Evolutionary conservation across 495 filamentous ascomycete genomes (phyloP).

Genomic region (Neurospora discreta): DNA sequence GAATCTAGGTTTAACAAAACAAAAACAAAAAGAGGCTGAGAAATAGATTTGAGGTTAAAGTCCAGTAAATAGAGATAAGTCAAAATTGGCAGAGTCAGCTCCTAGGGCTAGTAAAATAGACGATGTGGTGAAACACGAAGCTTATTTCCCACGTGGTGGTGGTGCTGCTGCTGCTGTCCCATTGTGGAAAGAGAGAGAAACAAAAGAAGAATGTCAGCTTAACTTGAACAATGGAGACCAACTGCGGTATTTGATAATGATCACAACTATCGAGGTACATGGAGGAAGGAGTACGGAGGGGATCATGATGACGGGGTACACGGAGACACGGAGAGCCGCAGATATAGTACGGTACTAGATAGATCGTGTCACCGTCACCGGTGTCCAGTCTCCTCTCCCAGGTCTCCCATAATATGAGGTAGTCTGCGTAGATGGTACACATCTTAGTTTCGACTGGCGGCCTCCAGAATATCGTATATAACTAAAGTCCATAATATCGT

Average conservation of each 20-base stretch:
- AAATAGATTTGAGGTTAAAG: background rate
- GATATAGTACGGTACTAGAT: background rate
- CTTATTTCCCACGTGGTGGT: background rate
- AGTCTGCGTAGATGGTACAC: background rate
- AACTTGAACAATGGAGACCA: background rate
- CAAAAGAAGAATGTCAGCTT: background rate
- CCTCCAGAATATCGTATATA: background rate
- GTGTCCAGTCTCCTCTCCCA: background rate
- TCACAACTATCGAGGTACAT: background rate
- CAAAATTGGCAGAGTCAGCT: background rate
- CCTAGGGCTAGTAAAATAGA: background rate
- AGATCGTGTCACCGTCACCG: background rate
- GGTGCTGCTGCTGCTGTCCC: background rate
- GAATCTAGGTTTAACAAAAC: too few species aligned
- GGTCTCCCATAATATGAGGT: background rate
- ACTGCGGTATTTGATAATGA: background rate
- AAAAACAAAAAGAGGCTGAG: background rate
- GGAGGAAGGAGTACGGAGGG: background rate
- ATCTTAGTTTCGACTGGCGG: background rate
- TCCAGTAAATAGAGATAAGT: background rate
- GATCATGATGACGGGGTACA: background rate
- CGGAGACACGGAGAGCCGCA: background rate
- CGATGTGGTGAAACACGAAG: background rate
- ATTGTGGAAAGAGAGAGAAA: background rate
- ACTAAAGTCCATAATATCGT: too few species aligned